Percentiles rank a stretch among this genome's conserved stretches.
phyloP scores from a whole-genome alignment of 2,329 filamentous ascomycete species.

The Paracamarosporium sp. region DNA sequence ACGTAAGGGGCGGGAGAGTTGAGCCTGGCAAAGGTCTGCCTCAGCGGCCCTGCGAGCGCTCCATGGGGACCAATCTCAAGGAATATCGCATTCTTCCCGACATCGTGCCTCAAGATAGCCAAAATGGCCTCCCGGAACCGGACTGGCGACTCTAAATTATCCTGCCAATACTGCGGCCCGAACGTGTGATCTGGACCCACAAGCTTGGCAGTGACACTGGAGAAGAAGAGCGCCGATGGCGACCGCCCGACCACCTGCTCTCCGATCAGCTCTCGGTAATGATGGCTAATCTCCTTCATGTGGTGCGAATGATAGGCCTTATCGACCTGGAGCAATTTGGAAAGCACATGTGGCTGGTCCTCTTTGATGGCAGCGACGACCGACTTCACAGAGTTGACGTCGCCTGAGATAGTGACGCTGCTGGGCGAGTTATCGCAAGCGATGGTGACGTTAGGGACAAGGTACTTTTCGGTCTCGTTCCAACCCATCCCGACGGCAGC shows the following conservation, averaged over 20 bases:
- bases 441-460: neutral
- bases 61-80: neutral
- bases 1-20: no score
- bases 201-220: constrained; percentile 5
- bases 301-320: constrained; percentile 57
- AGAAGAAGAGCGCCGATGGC: neutral
- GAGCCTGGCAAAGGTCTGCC: no score
- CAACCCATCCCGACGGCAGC: no score
- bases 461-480: no score
- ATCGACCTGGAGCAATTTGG: constrained; percentile 47
- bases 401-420: constrained; percentile 53
- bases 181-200: neutral
- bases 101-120: neutral
- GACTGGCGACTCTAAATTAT: constrained; percentile 15
- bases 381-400: constrained; percentile 42
- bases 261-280: neutral
- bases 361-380: neutral
- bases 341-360: neutral
- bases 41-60: neutral
- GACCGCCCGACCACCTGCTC: neutral
- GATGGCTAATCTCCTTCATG: no score
- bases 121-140: constrained; percentile 8
- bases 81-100: neutral
- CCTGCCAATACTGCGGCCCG: constrained; percentile 12
- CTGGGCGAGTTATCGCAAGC: constrained; percentile 42